phyloP scores from a whole-genome alignment of 495 filamentous ascomycete genomes.

The Aspergillus indologenus region DNA sequence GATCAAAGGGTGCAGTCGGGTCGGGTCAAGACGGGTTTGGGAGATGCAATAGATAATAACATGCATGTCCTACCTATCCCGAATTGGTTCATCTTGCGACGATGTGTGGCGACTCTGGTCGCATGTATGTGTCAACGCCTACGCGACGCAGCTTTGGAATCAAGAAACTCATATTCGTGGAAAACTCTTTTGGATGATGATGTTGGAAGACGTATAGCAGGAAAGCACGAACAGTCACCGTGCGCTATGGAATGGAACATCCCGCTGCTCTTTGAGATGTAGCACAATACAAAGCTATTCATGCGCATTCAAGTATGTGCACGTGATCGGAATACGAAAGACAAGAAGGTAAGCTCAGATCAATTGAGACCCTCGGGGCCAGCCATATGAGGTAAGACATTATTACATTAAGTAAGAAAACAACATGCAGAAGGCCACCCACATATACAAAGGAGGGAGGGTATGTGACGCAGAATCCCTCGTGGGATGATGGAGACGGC shows the following conservation, averaged over 20 bases:
- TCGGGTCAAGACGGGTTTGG: too few species aligned
- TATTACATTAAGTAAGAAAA: slow-evolving; percentile 24
- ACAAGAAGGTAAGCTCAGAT: background rate
- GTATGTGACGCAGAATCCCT: slow-evolving; percentile 26
- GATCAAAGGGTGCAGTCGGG: too few species aligned
- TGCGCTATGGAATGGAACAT: background rate
- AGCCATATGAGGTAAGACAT: slow-evolving; percentile 21
- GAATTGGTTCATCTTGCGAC: too few species aligned
- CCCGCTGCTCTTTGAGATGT: background rate
- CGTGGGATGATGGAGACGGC: slow-evolving; percentile 1
- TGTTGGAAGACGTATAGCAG: too few species aligned
- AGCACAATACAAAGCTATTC: background rate
- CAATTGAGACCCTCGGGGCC: slow-evolving; percentile 2
- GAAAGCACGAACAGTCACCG: background rate
- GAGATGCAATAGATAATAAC: too few species aligned
- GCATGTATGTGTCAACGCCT: too few species aligned
- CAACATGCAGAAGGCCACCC: slow-evolving; percentile 17
- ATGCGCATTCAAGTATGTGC: background rate
- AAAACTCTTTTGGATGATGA: too few species aligned
- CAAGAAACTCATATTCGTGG: too few species aligned
- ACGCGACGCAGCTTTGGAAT: too few species aligned
- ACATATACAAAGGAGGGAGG: slow-evolving; percentile 24
- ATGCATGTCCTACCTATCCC: too few species aligned
- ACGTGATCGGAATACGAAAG: background rate
- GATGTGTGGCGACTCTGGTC: too few species aligned